A percentile compares a stretch with the other conserved stretches of the same genome.
phyloP scores from a whole-genome alignment of 2,329 filamentous ascomycete species.

The Tolypocladium inflatum region DNA sequence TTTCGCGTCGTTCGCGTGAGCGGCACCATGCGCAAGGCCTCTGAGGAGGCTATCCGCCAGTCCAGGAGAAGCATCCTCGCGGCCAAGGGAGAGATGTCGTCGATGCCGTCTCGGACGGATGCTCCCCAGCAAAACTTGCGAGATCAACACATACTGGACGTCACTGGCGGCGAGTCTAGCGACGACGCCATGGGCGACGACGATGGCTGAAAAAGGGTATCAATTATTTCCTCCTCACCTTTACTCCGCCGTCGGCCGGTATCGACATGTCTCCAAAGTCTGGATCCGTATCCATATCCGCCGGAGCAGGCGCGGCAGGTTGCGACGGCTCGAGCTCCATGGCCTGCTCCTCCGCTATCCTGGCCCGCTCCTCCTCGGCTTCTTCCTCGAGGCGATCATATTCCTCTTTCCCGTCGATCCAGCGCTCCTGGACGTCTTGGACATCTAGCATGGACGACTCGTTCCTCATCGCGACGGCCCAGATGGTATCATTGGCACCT shows the following conservation, averaged over 20 bases:
- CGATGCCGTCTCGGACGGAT: slow-evolving; percentile 2
- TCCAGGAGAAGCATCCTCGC: slow-evolving; percentile 63
- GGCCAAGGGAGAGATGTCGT: slow-evolving; percentile 37
- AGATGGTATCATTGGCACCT: slow-evolving; percentile 91
- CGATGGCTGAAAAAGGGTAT: slow-evolving; percentile 32
- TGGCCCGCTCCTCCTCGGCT: slow-evolving; percentile 67
- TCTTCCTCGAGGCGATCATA: slow-evolving; percentile 73
- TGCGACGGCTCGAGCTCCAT: slow-evolving; percentile 23
- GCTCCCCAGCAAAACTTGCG: slow-evolving; percentile 9
- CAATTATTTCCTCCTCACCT: slow-evolving; percentile 57
- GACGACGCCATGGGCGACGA: slow-evolving; percentile 36
- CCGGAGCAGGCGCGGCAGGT: slow-evolving; percentile 9
- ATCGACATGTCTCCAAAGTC: slow-evolving; percentile 44
- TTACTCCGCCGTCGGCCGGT: slow-evolving; percentile 56
- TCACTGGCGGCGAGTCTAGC: slow-evolving; percentile 29
- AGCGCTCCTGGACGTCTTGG: slow-evolving; percentile 87
- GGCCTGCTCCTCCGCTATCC: slow-evolving; percentile 27
- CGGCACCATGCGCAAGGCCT: slow-evolving; percentile 85
- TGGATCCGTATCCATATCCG: slow-evolving; percentile 23
- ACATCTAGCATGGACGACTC: slow-evolving; percentile 68
- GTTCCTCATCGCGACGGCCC: slow-evolving; percentile 87
- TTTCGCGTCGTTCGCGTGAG: slow-evolving; percentile 81
- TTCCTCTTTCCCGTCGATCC: slow-evolving; percentile 83
- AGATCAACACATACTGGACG: slow-evolving; percentile 25
- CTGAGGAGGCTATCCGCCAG: slow-evolving; percentile 78